A percentile compares a stretch with the other conserved stretches of the same genome.
Evolutionary conservation across 1,139 yeast genomes (phyloP).

Genomic region (Debaryomyces sp.): DNA sequence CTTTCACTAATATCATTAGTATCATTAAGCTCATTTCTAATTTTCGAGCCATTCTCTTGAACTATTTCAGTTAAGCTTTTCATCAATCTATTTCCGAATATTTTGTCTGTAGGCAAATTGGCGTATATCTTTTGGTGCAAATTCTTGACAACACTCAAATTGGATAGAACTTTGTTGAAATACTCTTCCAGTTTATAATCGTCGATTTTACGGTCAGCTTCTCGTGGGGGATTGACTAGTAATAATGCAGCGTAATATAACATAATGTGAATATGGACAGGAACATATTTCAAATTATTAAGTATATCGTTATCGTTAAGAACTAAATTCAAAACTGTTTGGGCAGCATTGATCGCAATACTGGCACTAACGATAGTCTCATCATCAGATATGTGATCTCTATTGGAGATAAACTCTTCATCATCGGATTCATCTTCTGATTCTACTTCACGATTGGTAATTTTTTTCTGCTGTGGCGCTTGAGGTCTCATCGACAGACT

Average conservation of each 20-base stretch:
- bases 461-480: conserved; percentile 10
- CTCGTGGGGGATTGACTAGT: conserved; percentile 51
- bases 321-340: conserved; percentile 60
- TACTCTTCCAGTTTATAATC: conserved; percentile 20
- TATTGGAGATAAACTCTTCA: conserved; percentile 40
- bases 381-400: conserved; percentile 39
- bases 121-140: conserved; percentile 45
- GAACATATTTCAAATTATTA: conserved; percentile 62
- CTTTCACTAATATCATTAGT: conserved; percentile 14
- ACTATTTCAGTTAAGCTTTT: conserved; percentile 48
- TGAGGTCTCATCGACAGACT: conserved; percentile 15
- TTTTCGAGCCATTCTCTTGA: conserved; percentile 33
- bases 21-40: conserved; percentile 13
- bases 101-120: conserved; percentile 57
- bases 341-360: conserved; percentile 65
- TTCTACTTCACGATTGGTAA: conserved; percentile 23
- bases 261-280: conserved; percentile 74
- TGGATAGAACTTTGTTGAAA: conserved; percentile 26
- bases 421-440: conserved; percentile 30
- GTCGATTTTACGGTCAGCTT: conserved; percentile 23
- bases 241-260: conserved; percentile 66
- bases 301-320: conserved; percentile 61
- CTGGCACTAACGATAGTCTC: conserved; percentile 40
- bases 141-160: conserved; percentile 36
- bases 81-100: conserved; percentile 53